A percentile compares a stretch with the other conserved stretches of the same genome.
Evolutionary conservation across 257 asterid genomes (phyloP).

Genomic region (Solanum appendiculatum): DNA sequence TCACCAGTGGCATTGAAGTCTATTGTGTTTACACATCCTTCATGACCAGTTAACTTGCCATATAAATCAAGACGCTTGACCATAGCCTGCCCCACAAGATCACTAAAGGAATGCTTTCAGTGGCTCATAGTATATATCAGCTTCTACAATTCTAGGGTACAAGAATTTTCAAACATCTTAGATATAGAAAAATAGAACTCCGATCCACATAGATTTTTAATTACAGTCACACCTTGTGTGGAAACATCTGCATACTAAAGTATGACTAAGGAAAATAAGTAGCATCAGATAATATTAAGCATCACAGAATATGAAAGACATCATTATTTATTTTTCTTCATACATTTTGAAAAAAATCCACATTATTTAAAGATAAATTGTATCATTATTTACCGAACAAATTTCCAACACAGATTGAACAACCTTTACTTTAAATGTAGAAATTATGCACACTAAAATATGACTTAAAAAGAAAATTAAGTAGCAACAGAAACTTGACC

Average conservation of each 20-base stretch:
- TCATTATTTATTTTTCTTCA: neutral
- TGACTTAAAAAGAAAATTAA: neutral
- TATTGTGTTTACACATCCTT: constrained; percentile 71
- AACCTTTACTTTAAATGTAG: neutral
- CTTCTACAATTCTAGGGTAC: neutral
- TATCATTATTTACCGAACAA: neutral
- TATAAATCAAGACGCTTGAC: constrained; percentile 45
- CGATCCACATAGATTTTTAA: neutral
- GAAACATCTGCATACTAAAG: neutral
- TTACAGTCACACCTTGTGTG: neutral
- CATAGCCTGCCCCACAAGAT: constrained; percentile 33
- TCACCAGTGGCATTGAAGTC: constrained; percentile 66
- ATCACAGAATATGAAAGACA: neutral
- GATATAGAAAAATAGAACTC: neutral
- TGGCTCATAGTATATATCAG: neutral
- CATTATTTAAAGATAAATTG: neutral
- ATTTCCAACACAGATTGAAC: neutral
- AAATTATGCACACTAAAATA: neutral
- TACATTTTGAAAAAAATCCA: neutral
- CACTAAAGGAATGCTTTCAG: neutral
- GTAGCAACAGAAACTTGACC: neutral
- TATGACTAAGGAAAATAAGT: neutral
- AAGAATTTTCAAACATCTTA: neutral
- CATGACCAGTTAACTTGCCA: constrained; percentile 50
- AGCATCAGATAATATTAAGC: neutral